Percentiles rank a stretch among this genome's conserved stretches.
Evolutionary conservation across 1,284 basidiomycete species (phyloP).

Genomic region (Agroathelia rolfsii): DNA sequence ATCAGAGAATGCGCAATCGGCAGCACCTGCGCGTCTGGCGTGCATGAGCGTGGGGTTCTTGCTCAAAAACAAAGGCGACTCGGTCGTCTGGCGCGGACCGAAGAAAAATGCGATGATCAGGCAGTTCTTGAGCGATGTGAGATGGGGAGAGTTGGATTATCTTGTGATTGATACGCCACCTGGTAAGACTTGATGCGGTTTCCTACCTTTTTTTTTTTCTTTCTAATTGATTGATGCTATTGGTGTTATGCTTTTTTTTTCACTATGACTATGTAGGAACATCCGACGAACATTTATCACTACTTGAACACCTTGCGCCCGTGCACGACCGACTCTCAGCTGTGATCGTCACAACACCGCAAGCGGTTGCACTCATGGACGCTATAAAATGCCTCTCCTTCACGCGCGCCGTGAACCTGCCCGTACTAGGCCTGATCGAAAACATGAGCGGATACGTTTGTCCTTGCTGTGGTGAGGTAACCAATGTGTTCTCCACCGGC

Average conservation of each 20-base stretch:
- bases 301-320: conserved; percentile 89
- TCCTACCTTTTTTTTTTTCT: conserved; percentile 8
- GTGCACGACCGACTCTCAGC: conserved; percentile 72
- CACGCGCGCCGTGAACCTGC: conserved; percentile 77
- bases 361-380: conserved; percentile 92
- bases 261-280: conserved; percentile 53
- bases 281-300: conserved; percentile 94
- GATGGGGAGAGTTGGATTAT: conserved; percentile 96
- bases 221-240: background rate
- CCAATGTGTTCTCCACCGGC: conserved; percentile 90
- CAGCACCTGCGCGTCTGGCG: conserved; percentile 68
- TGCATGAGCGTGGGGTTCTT: conserved; percentile 98
- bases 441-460: conserved; percentile 99
- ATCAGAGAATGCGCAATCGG: conserved; percentile 27
- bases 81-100: conserved; percentile 96
- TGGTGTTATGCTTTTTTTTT: conserved; percentile 6
- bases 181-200: conserved; percentile 41
- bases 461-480: conserved; percentile 89
- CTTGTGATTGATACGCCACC: conserved; percentile 96
- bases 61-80: conserved; percentile 82
- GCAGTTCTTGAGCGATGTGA: conserved; percentile 92
- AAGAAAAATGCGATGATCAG: conserved; percentile 99
- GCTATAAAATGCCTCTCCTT: conserved; percentile 95
- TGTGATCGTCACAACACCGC: conserved; percentile 94
- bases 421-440: conserved; percentile 91